Percentiles rank a stretch among this genome's conserved stretches.
These are phyloP conservation scores for Phylloporus arenicola DNA, from an alignment of 768 basidiomycete species.

Conservation along the genomic window DNA sequence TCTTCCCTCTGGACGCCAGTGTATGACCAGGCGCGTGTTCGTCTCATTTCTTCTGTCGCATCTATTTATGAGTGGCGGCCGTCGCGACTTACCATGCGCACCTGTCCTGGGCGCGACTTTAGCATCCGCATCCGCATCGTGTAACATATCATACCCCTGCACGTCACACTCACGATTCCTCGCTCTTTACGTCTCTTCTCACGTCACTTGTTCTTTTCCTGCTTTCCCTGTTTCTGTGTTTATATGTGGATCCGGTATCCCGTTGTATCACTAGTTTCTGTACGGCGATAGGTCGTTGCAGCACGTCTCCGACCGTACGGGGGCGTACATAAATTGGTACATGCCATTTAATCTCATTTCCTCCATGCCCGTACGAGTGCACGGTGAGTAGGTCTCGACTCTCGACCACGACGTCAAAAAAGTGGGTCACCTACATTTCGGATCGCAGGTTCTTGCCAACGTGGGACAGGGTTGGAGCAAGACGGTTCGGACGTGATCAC, in stretches of 20 bases:
- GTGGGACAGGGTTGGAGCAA: not conserved
- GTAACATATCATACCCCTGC: not conserved
- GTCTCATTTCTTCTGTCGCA: not conserved
- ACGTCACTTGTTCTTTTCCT: not conserved
- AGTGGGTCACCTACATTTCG: constrained; percentile 7
- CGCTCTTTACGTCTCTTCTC: not conserved
- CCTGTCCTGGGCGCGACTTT: not conserved
- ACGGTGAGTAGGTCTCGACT: not conserved
- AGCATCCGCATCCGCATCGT: not conserved
- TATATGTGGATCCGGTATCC: not conserved
- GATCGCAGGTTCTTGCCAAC: constrained; percentile 3
- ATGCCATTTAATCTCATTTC: not conserved
- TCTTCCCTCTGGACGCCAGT: not conserved
- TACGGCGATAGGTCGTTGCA: constrained; percentile 12
- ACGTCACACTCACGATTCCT: not conserved
- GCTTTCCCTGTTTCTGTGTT: not conserved
- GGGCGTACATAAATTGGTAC: not conserved
- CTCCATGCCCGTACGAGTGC: not conserved
- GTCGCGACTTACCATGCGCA: not conserved
- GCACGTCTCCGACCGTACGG: not conserved
- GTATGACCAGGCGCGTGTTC: not conserved
- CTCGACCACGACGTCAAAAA: not conserved
- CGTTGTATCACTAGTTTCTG: not conserved
- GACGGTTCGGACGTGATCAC: not conserved
- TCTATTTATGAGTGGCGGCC: not conserved